These are phyloP conservation scores for Alternaria longipes DNA, from an alignment of 2,329 filamentous ascomycete species.

Conservation along the genomic window DNA sequence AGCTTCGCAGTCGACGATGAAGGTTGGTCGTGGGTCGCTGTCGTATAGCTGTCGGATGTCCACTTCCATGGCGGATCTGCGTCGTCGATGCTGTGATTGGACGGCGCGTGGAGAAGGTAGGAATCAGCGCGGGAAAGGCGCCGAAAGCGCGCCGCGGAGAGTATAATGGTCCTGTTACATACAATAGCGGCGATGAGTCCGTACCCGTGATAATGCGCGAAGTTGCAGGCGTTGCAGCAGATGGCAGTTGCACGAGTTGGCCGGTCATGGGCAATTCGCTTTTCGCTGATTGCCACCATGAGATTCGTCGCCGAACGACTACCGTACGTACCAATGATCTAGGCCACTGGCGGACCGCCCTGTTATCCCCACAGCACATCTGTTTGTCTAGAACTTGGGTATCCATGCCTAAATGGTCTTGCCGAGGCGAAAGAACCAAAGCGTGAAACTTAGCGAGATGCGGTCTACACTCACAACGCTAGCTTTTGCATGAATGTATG, in stretches of 20 bases:
- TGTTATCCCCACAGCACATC: neutral
- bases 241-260: neutral
- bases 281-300: slow-evolving; percentile 3
- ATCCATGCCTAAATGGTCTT: neutral
- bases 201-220: neutral
- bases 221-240: slow-evolving; percentile 8
- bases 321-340: slow-evolving; percentile 4
- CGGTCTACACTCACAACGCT: neutral
- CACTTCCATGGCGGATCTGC: slow-evolving; percentile 18
- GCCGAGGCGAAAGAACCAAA: neutral
- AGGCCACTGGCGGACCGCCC: neutral
- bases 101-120: neutral
- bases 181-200: neutral
- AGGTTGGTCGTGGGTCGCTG: slow-evolving; percentile 24
- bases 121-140: neutral
- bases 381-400: neutral
- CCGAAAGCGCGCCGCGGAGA: slow-evolving; percentile 1
- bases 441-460: neutral
- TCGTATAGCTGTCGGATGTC: slow-evolving; percentile 22
- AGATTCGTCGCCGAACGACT: slow-evolving; percentile 10
- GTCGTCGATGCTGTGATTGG: slow-evolving; percentile 9
- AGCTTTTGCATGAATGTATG: neutral
- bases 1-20: slow-evolving; percentile 20
- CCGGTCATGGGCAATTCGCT: slow-evolving; percentile 2
- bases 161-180: neutral